Percentiles rank a stretch among this genome's conserved stretches.
These are phyloP conservation scores for Abrus precatorius DNA, from an alignment of 306 rosid genomes.

Conservation along the genomic window DNA sequence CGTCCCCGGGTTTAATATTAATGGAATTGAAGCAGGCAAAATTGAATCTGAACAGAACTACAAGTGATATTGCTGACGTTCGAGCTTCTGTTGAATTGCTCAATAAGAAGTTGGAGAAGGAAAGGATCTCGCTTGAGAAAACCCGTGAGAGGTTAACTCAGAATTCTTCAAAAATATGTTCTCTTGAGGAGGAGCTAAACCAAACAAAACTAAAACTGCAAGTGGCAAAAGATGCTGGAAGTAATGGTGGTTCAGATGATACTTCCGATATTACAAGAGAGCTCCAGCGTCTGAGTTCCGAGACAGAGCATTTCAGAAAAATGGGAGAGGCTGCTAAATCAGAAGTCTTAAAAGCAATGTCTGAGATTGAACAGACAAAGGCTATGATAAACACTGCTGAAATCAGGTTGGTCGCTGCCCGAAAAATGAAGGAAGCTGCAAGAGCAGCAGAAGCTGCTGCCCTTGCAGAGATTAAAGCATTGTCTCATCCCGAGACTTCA, in stretches of 20 bases:
- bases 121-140: conserved; percentile 77
- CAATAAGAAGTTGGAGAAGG: conserved; percentile 82
- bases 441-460: conserved; percentile 88
- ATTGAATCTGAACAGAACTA: conserved; percentile 77
- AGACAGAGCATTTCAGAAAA: conserved; percentile 77
- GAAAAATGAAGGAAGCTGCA: conserved; percentile 95
- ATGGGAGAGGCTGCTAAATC: conserved; percentile 77
- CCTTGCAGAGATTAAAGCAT: conserved; percentile 74
- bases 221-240: conserved; percentile 69
- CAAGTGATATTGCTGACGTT: conserved; percentile 81
- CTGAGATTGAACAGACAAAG: conserved; percentile 85
- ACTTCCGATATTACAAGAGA: conserved; percentile 70
- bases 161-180: conserved; percentile 69
- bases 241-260: conserved; percentile 52
- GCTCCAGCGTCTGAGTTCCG: conserved; percentile 72
- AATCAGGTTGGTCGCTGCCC: conserved; percentile 82
- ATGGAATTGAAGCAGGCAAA: conserved; percentile 90
- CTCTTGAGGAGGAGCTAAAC: conserved; percentile 86
- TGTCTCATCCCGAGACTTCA: conserved; percentile 58
- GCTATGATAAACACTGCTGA: conserved; percentile 80
- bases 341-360: conserved; percentile 68
- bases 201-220: conserved; percentile 74
- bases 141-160: conserved; percentile 76
- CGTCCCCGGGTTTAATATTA: conserved; percentile 68
- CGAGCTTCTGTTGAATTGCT: conserved; percentile 73